Conservation (phyloP, 2,329 filamentous ascomycete species). For the Pestalotiopsis fici region DNA sequence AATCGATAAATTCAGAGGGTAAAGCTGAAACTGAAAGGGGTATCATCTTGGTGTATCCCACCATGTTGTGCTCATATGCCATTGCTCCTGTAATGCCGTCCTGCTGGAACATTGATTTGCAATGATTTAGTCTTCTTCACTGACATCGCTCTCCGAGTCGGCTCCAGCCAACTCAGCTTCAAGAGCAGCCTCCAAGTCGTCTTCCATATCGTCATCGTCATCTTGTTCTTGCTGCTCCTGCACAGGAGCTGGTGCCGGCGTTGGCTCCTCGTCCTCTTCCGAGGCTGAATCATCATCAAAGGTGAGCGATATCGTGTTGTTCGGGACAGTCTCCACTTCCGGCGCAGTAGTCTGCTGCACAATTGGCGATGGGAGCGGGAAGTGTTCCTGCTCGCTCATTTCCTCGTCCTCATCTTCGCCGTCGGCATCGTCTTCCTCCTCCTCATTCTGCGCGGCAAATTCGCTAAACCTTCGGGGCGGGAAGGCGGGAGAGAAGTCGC, state of each 20-base stretch:
- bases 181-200: constrained; percentile 30
- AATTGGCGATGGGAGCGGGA: constrained; percentile 56
- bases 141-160: constrained; percentile 30
- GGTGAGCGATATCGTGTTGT: constrained; percentile 11
- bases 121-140: constrained; percentile 28
- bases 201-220: constrained; percentile 31
- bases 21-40: background rate
- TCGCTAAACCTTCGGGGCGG: constrained; percentile 54
- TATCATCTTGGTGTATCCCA: background rate
- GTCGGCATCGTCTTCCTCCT: constrained; percentile 42
- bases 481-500: constrained; percentile 52
- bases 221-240: background rate
- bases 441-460: constrained; percentile 48
- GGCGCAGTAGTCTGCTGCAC: constrained; percentile 35
- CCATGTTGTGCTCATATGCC: background rate
- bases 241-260: constrained; percentile 14
- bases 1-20: background rate
- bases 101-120: background rate
- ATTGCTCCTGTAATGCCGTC: background rate
- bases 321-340: constrained; percentile 5
- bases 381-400: constrained; percentile 36
- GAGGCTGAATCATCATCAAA: constrained; percentile 26
- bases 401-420: constrained; percentile 45
- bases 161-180: constrained; percentile 24
- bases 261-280: constrained; percentile 32